These are phyloP conservation scores for Fraxinus pennsylvanica DNA, from an alignment of 257 asterid genomes.

Conservation along the genomic window DNA sequence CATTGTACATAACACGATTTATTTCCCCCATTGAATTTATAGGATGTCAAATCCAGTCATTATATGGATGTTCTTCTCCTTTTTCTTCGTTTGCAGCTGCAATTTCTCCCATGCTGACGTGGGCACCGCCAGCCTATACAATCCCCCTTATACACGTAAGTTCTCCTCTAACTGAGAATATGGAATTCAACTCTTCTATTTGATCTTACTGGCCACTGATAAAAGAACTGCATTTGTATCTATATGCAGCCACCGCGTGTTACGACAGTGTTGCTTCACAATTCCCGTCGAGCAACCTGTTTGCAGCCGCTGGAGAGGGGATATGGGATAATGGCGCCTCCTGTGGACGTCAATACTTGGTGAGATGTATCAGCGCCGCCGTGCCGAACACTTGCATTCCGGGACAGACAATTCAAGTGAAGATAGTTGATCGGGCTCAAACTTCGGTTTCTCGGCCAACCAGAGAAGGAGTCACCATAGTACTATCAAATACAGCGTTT, in stretches of 20 bases:
- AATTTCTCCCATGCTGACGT: conserved; percentile 50
- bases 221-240: too few relatives aligned
- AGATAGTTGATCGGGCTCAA: conserved; percentile 66
- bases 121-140: conserved; percentile 65
- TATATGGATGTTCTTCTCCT: conserved; percentile 8
- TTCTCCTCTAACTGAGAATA: not conserved
- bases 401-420: conserved; percentile 51
- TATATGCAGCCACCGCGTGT: conserved; percentile 64
- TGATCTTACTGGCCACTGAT: too few relatives aligned
- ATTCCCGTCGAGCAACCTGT: conserved; percentile 62
- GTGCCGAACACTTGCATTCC: conserved; percentile 40
- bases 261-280: conserved; percentile 52
- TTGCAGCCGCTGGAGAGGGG: conserved; percentile 83
- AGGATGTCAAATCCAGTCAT: conserved; percentile 37
- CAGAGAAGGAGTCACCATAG: conserved; percentile 42
- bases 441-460: conserved; percentile 53
- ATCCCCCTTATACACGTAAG: conserved; percentile 79
- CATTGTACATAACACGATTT: not conserved
- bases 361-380: conserved; percentile 61
- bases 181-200: too few relatives aligned
- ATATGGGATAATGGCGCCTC: conserved; percentile 83
- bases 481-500: conserved; percentile 54
- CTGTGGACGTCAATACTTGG: conserved; percentile 78
- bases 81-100: conserved; percentile 22
- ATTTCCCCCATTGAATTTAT: not conserved